Base-by-base conservation (phyloP, 208 protist genomes). In the Leptomonas seymouri region DNA sequence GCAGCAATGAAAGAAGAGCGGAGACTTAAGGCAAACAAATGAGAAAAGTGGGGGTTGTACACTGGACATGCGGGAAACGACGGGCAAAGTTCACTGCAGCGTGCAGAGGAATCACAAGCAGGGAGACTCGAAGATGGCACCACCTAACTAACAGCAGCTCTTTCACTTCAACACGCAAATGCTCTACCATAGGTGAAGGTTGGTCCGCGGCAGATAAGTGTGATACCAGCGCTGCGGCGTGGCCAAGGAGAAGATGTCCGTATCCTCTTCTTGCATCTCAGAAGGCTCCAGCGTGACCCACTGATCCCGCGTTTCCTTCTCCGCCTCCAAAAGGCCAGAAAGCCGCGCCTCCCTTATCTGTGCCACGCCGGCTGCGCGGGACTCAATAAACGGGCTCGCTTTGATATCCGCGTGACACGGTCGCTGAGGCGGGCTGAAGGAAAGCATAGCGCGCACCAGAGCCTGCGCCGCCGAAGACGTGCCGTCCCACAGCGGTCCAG, bases 201-300 rank as follows among this genome's bases (percentile, higher is more conserved):
- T 49, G 28, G 54, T 44, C 21, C 59, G 73, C 15, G 66, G 73
- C 45, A 67, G 45, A 58, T 67, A 78, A 7, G 73, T 54, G 21
- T 72, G 62, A 34, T 76, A 76, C 71, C 71, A 76, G 11, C 62
- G 58, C 73, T 67, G 59, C 36, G 66, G 66, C 18, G 50, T 68
- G 15, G 66, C n/a, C 30, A 62, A 39, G 0, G 66, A 64, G 0
- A 78, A 27, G 18, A 69, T 44, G 25, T 66, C 64, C 39, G 55
- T 67, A 9, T 63, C 54, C 18, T 67, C 73, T 27, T 51, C 58
- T 56, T 72, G 57, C 73, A 72, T 16, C 45, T 72, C 59, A 2
- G 75, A 57, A 11, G 60, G 65, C 34, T 77, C 78, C 16, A 91
- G 68, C 53, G 78, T 69, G 9, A 91, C 81, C 86, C 86, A 91